Conservation (phyloP, 2,329 filamentous ascomycete species). For the Claviceps citrina region DNA sequence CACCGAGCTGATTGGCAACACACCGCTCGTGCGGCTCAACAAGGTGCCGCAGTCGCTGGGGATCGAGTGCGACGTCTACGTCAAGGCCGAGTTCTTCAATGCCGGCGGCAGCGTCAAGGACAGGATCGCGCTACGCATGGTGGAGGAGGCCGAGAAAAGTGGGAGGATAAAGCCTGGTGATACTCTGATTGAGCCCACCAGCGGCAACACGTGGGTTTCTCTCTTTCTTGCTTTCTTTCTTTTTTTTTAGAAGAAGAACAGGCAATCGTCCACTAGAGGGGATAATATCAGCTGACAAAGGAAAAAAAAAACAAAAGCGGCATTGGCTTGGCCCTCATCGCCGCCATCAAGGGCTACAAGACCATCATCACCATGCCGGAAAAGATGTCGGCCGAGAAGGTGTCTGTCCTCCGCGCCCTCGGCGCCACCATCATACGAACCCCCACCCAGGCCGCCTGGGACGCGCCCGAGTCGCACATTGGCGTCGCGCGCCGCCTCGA, state of each 20-base stretch:
- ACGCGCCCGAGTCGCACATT: constrained; percentile 91
- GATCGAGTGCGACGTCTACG: constrained; percentile 77
- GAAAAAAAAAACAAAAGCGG: constrained; percentile 30
- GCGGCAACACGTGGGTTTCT: constrained; percentile 62
- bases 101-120: constrained; percentile 90
- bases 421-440: constrained; percentile 96
- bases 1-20: constrained; percentile 84
- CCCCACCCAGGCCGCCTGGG: constrained; percentile 87
- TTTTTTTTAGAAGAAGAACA: not conserved
- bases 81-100: constrained; percentile 86
- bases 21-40: constrained; percentile 87
- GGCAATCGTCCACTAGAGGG: no score
- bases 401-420: constrained; percentile 81
- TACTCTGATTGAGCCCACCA: constrained; percentile 94
- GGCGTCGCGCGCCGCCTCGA: constrained; percentile 79
- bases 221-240: constrained; percentile 5
- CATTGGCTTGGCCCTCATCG: constrained; percentile 86
- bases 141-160: constrained; percentile 81
- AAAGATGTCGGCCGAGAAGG: constrained; percentile 99
- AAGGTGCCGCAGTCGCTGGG: constrained; percentile 82
- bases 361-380: constrained; percentile 97
- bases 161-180: constrained; percentile 94
- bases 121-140: constrained; percentile 90
- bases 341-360: constrained; percentile 92
- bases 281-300: no score